Evolutionary conservation across 2,329 filamentous ascomycete genomes (phyloP).

Genomic region (Alternaria sp.): DNA sequence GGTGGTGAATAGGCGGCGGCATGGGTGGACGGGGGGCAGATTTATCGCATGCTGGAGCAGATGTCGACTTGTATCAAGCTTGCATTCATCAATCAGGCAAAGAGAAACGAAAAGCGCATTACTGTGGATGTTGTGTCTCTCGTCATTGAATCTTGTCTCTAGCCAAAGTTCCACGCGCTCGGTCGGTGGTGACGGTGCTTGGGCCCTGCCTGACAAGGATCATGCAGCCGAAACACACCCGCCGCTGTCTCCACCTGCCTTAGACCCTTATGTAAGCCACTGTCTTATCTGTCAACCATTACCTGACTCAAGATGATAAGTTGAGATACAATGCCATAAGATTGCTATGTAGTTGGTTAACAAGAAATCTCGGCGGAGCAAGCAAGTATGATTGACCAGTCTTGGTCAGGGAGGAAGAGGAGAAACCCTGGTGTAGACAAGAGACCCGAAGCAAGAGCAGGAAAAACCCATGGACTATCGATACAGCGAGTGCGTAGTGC

Average conservation of each 20-base stretch:
- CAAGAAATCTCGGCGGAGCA: background rate
- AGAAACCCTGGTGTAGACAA: background rate
- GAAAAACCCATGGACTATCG: background rate
- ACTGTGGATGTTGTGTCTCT: constrained; percentile 2
- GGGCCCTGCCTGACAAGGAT: constrained; percentile 14
- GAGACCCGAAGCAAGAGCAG: background rate
- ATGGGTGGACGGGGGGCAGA: constrained; percentile 35
- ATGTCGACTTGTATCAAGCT: background rate
- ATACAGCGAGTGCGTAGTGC: background rate
- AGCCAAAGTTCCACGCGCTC: constrained; percentile 16
- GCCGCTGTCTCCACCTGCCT: constrained; percentile 10
- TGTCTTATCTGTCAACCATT: background rate
- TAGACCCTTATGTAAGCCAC: constrained; percentile 8
- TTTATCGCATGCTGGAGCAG: constrained; percentile 22
- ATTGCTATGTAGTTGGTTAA: background rate
- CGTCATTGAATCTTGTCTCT: constrained; percentile 3
- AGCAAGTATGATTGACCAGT: too few relatives aligned
- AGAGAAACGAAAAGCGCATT: constrained; percentile 4
- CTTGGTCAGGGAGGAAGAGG: too few relatives aligned
- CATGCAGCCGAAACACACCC: constrained; percentile 16
- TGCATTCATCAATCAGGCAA: background rate
- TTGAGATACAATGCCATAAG: too few relatives aligned
- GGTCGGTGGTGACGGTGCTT: constrained; percentile 19
- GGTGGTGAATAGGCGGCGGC: constrained; percentile 42
- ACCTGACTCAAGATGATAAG: background rate